A percentile compares a stretch with the other conserved stretches of the same genome.
phyloP scores from a whole-genome alignment of 768 basidiomycete genomes.

The Boletellus emodensis region DNA sequence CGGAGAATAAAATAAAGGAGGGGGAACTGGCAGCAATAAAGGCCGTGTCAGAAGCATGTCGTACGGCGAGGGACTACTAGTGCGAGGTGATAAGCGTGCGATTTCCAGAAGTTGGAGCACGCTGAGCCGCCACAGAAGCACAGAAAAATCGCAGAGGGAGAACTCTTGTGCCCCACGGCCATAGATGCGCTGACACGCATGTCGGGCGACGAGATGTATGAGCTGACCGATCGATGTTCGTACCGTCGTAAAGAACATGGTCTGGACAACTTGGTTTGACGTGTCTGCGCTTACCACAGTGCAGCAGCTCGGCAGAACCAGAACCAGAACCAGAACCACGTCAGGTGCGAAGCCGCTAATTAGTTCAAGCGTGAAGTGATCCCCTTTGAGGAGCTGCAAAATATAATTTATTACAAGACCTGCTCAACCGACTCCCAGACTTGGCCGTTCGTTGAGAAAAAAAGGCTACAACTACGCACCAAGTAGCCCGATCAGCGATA shows the following conservation, averaged over 20 bases:
- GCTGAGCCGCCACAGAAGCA: constrained; percentile 27
- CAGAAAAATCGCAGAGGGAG: constrained; percentile 20
- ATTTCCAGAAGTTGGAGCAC: constrained; percentile 23
- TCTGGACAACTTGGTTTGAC: background rate
- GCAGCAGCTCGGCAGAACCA: background rate
- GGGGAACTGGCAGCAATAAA: too few species aligned
- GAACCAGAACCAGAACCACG: constrained; percentile 4
- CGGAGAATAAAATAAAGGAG: too few species aligned
- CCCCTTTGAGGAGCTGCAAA: constrained; percentile 5
- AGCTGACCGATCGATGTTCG: constrained; percentile 18
- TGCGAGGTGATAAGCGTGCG: constrained; percentile 18
- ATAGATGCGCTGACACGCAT: constrained; percentile 14
- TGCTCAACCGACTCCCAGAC: constrained; percentile 12
- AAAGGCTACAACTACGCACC: constrained; percentile 11
- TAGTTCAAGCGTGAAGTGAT: constrained; percentile 11
- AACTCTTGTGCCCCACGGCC: constrained; percentile 17
- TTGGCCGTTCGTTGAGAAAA: constrained; percentile 4
- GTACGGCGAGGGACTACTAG: background rate
- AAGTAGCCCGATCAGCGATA: background rate
- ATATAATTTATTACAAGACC: constrained; percentile 4
- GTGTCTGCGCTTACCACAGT: constrained; percentile 1
- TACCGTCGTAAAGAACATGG: background rate
- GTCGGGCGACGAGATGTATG: constrained; percentile 11
- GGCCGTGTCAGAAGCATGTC: too few species aligned
- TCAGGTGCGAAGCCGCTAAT: constrained; percentile 10